Percentiles rank a stretch among this genome's conserved stretches.
phyloP scores from a whole-genome alignment of 352 stramenopile species.

The Blastocystis sp. region DNA sequence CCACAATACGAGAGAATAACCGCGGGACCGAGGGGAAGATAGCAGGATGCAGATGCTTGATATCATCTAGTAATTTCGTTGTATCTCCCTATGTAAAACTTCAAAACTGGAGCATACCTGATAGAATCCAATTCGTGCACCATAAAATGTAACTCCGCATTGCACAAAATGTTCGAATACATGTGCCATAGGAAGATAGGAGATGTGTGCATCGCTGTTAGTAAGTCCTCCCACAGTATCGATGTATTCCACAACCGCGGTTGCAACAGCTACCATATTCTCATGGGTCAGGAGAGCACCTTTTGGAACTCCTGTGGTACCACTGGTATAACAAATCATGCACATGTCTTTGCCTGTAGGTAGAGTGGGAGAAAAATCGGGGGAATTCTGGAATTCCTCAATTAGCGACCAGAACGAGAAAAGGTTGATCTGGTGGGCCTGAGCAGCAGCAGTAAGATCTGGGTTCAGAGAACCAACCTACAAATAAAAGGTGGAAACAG shows the following conservation, averaged over 20 bases:
- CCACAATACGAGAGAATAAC: slow-evolving; percentile 68
- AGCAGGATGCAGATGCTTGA: slow-evolving; percentile 58
- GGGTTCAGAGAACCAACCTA: background rate
- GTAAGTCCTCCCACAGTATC: slow-evolving; percentile 62
- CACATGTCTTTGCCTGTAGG: slow-evolving; percentile 76
- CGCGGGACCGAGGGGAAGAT: slow-evolving; percentile 65
- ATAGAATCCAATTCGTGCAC: slow-evolving; percentile 63
- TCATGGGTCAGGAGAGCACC: slow-evolving; percentile 86
- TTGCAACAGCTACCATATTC: slow-evolving; percentile 72
- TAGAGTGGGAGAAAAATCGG: slow-evolving; percentile 65
- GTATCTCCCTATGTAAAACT: slow-evolving; percentile 74
- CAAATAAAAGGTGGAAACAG: background rate
- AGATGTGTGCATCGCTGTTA: slow-evolving; percentile 65
- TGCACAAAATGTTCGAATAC: slow-evolving; percentile 67
- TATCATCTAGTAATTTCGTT: slow-evolving; percentile 61
- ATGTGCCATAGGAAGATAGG: slow-evolving; percentile 64
- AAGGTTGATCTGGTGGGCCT: background rate
- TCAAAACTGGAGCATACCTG: slow-evolving; percentile 72
- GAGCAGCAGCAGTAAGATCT: background rate
- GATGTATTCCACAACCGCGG: slow-evolving; percentile 64
- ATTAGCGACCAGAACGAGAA: slow-evolving; percentile 23
- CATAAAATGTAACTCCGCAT: slow-evolving; percentile 61
- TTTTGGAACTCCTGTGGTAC: slow-evolving; percentile 90
- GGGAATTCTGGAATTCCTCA: background rate
- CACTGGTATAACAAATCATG: slow-evolving; percentile 88